Conservation (phyloP, 73 alveolate genomes). For the Paramecium tetraurelia region DNA sequence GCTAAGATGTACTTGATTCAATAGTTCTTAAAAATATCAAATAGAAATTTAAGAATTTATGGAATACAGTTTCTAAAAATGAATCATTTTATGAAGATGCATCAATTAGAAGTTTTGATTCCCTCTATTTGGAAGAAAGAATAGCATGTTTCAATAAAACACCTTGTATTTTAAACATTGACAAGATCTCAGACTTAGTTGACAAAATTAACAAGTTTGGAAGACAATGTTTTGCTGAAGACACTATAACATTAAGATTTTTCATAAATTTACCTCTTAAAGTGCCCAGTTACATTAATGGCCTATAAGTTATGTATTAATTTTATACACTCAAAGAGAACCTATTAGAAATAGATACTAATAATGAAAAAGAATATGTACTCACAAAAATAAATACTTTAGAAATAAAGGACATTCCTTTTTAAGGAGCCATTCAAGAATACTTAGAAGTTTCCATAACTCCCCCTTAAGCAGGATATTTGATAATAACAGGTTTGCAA, state of each 20-base stretch:
- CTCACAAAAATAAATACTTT: neutral
- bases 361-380: neutral
- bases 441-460: constrained; percentile 12
- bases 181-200: neutral
- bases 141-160: constrained; percentile 34
- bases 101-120: neutral
- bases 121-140: constrained; percentile 37
- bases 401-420: neutral
- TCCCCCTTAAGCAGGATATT: neutral
- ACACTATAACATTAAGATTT: neutral
- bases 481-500: neutral
- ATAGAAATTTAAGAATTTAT: neutral
- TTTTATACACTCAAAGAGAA: neutral
- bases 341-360: neutral
- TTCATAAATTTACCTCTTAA: neutral
- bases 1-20: neutral
- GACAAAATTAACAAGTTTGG: constrained; percentile 27
- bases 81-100: constrained; percentile 42
- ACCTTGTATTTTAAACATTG: neutral
- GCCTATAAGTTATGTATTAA: neutral
- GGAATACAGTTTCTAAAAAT: constrained; percentile 2
- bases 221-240: constrained; percentile 24
- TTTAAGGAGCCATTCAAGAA: constrained; percentile 1
- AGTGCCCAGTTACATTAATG: neutral
- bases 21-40: neutral